phyloP scores from a whole-genome alignment of 2,329 filamentous ascomycete genomes.

The Talaromyces sp. region DNA sequence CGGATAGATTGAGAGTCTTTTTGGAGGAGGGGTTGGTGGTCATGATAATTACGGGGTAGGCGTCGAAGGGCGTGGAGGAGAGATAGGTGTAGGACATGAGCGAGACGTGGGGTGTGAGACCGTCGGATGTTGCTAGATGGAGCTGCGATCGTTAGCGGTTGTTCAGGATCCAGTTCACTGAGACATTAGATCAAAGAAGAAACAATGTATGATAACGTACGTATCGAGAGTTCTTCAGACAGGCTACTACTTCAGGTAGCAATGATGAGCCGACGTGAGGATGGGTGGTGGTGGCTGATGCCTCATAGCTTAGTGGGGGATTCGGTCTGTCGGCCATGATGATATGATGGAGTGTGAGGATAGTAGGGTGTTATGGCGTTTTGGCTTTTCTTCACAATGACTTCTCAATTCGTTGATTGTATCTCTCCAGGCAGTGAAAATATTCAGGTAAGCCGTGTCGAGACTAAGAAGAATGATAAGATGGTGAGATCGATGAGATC shows the following conservation, averaged over 20 bases:
- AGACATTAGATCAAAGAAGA: too few relatives aligned
- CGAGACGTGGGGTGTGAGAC: slow-evolving; percentile 83
- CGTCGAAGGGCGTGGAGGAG: slow-evolving; percentile 66
- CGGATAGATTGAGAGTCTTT: slow-evolving; percentile 71
- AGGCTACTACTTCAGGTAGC: slow-evolving; percentile 81
- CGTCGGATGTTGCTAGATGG: slow-evolving; percentile 85
- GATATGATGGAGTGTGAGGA: slow-evolving; percentile 5
- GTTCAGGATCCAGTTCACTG: neutral
- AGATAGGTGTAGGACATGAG: slow-evolving; percentile 99
- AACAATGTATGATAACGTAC: slow-evolving; percentile 46
- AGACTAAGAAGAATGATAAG: neutral
- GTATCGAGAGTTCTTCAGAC: slow-evolving; percentile 91
- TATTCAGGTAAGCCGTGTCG: neutral
- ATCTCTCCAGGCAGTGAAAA: neutral
- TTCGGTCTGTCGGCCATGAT: slow-evolving; percentile 50
- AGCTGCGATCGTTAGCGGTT: slow-evolving; percentile 55
- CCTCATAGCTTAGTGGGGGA: slow-evolving; percentile 70
- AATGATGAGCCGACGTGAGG: slow-evolving; percentile 66
- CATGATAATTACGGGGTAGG: slow-evolving; percentile 85
- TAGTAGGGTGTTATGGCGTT: neutral
- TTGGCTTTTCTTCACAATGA: too few relatives aligned
- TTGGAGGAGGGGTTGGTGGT: slow-evolving; percentile 74
- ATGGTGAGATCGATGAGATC: neutral
- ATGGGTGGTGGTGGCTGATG: slow-evolving; percentile 69
- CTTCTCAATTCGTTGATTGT: neutral